These are phyloP conservation scores for Rhizophora mangle DNA, from an alignment of 345 rosid species.

Conservation along the genomic window DNA sequence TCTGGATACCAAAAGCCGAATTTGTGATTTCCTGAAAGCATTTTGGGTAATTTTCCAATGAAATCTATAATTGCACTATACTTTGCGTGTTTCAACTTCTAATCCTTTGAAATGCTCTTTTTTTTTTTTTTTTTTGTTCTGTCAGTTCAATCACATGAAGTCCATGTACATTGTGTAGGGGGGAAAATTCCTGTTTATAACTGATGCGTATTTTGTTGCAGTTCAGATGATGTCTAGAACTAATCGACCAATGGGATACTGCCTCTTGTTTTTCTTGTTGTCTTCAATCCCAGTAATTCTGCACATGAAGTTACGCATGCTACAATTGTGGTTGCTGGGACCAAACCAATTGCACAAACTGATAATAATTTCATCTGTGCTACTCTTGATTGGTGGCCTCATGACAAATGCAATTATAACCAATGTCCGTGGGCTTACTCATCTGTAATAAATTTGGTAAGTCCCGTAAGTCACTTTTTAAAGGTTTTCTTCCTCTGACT, in stretches of 20 bases:
- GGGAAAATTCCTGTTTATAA: not conserved
- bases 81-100: no score
- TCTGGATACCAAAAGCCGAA: no score
- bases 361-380: slow-evolving; percentile 88
- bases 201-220: slow-evolving; percentile 13
- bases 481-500: not conserved
- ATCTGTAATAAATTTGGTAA: slow-evolving; percentile 76
- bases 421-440: slow-evolving; percentile 92
- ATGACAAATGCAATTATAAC: slow-evolving; percentile 86
- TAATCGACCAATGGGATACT: slow-evolving; percentile 43
- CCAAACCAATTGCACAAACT: slow-evolving; percentile 44
- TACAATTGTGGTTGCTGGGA: slow-evolving; percentile 54
- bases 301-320: slow-evolving; percentile 45
- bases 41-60: no score
- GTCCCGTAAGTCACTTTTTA: not conserved
- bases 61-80: no score
- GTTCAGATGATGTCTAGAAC: slow-evolving; percentile 16
- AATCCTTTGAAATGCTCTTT: no score
- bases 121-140: no score
- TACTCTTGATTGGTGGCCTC: slow-evolving; percentile 99
- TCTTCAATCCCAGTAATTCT: slow-evolving; percentile 41
- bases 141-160: no score
- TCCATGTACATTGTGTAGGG: no score
- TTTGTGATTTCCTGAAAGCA: no score
- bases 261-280: slow-evolving; percentile 37